Evolutionary conservation across 176 grass and related monocot species (phyloP).

Genomic region (Rhynchospora tenuis): DNA sequence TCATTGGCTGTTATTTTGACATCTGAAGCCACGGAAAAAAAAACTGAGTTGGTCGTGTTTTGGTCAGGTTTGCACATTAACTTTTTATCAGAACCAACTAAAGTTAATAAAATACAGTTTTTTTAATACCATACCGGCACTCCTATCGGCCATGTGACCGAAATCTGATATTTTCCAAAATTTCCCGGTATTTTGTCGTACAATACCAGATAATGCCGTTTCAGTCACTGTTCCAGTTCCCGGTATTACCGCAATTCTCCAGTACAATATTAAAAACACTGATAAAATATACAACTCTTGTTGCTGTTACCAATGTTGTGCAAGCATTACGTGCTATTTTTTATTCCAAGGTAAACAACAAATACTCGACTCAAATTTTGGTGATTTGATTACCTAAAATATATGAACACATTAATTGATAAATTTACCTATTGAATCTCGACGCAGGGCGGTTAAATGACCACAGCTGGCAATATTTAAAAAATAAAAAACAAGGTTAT

Average conservation of each 20-base stretch:
- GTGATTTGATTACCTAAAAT: neutral
- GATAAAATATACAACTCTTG: neutral
- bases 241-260: too few relatives aligned
- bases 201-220: too few relatives aligned
- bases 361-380: neutral
- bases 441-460: conserved; percentile 72
- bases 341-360: neutral
- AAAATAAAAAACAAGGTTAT: conserved; percentile 12
- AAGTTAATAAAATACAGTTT: neutral
- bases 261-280: too few relatives aligned
- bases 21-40: neutral
- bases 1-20: neutral
- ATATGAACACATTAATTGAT: neutral
- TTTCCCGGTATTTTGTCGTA: too few relatives aligned
- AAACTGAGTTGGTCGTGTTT: neutral
- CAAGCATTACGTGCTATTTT: neutral
- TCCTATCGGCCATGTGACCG: too few relatives aligned
- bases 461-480: conserved; percentile 54
- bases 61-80: neutral
- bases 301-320: neutral
- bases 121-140: too few relatives aligned
- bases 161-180: too few relatives aligned
- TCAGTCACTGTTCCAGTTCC: too few relatives aligned
- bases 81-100: neutral
- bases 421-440: conserved; percentile 72